phyloP scores from a whole-genome alignment of 2,329 filamentous ascomycete genomes.

The Chaetomium sp. region DNA sequence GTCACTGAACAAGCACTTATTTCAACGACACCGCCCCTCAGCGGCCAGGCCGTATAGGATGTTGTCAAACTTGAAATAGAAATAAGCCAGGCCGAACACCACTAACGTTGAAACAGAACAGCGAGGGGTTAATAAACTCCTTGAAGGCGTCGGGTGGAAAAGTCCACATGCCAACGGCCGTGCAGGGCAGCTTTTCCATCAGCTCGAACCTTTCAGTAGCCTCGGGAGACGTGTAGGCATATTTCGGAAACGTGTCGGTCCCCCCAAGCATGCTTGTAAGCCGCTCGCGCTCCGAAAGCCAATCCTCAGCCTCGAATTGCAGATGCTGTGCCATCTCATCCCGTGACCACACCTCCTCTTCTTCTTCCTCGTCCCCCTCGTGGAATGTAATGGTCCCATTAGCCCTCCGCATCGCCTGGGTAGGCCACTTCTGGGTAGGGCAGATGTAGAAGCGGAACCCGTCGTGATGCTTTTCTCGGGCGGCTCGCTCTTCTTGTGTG shows the following conservation, averaged over 20 bases:
- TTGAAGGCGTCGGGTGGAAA: conserved; percentile 1
- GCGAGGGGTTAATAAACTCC: not conserved
- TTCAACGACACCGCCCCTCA: not conserved
- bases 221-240: not conserved
- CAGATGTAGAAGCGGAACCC: conserved; percentile 7
- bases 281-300: not conserved
- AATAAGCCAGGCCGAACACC: conserved; percentile 1
- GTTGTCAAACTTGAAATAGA: conserved; percentile 1
- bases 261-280: too few species aligned
- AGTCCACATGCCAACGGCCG: conserved; percentile 13
- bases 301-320: not conserved
- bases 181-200: conserved; percentile 12
- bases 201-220: not conserved
- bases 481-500: not conserved
- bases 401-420: not conserved
- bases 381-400: not conserved
- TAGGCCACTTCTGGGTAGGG: not conserved
- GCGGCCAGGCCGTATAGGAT: too few species aligned
- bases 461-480: not conserved
- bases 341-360: not conserved
- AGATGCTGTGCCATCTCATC: not conserved
- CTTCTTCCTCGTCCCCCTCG: too few species aligned
- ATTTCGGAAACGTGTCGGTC: not conserved
- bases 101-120: not conserved
- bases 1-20: too few species aligned